Evolutionary conservation across 208 protist species (phyloP), one percentile per base, ranked within the genome.

Genomic region (Acanthamoeba triangularis): DNA sequence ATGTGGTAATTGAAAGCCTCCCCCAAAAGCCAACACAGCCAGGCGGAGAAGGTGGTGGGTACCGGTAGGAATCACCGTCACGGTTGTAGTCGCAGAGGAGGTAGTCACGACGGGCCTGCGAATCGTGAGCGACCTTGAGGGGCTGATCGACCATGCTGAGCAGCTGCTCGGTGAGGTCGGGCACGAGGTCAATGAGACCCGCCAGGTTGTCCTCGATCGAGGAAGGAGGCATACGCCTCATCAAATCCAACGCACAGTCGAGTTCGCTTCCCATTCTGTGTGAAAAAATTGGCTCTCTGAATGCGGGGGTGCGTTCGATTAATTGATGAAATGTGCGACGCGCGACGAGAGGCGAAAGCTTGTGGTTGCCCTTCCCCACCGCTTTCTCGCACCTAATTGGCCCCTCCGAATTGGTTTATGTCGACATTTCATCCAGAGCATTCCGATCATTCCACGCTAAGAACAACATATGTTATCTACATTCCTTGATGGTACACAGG

Each of bases 21-120:
- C n/a, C n/a, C n/a, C n/a, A n/a, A n/a, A n/a, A n/a, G 20, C 13
- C 33, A 37, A 82, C n/a, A 44, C 2, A 82, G 72, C 8, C 18
- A 72, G 49, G 74, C 3, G 20, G 41, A 92, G 37, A 69, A 30
- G n/a, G n/a, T 25, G 23, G 72, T 18, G 49, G 13, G 49, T 94
- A 98, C 98, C 98, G 94, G 96, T 98, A 99, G 6, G 98, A 99
- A 96, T 99, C 98, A 41, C 97, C 98, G 95, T 99, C 98, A 85
- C 98, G 97, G 91, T 99, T 99, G 90, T 99, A 99, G 95, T 99
- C 98, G 96, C 98, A 99, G 25, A 98, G 78, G 11, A 99, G 92
- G 95, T 98, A 99, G 76, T 98, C 94, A 69, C 97, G 65, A n/a
- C 96, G 94, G 25, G 97, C 93, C 8, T 76, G 25, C 14, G 94